Percentiles rank a stretch among this genome's conserved stretches.
Evolutionary conservation across 192 early-diverging fungal species (phyloP).

Genomic region (Coemansia sp.): DNA sequence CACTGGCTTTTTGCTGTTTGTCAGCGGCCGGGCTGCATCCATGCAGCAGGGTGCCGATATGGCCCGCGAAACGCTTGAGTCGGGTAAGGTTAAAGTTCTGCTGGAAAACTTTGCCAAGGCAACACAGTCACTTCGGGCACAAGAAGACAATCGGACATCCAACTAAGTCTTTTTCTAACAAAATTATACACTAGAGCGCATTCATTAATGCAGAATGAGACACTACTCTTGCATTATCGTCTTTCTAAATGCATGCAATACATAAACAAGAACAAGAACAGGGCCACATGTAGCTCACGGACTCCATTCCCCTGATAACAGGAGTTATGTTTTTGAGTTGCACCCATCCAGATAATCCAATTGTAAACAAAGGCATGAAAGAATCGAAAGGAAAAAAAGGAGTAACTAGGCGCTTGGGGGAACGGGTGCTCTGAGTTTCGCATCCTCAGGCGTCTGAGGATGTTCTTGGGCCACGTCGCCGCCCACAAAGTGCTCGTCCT

Average conservation of each 20-base stretch:
- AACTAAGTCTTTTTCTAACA: neutral
- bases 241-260: too few relatives aligned
- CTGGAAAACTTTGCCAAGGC: slow-evolving; percentile 62
- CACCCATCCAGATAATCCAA: too few relatives aligned
- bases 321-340: too few relatives aligned
- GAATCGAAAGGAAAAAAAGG: neutral
- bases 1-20: slow-evolving; percentile 79
- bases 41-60: slow-evolving; percentile 76
- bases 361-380: neutral
- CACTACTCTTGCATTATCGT: too few relatives aligned
- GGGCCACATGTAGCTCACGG: too few relatives aligned
- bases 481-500: slow-evolving; percentile 41
- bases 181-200: too few relatives aligned
- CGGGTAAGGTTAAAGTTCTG: slow-evolving; percentile 63
- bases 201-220: too few relatives aligned
- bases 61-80: slow-evolving; percentile 69
- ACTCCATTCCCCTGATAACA: too few relatives aligned
- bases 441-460: slow-evolving; percentile 2
- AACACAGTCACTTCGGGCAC: slow-evolving; percentile 21
- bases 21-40: slow-evolving; percentile 69
- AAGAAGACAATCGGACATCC: slow-evolving; percentile 7
- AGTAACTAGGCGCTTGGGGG: neutral
- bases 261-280: too few relatives aligned
- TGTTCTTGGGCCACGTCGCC: slow-evolving; percentile 20
- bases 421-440: neutral